A percentile compares a stretch with the other conserved stretches of the same genome.
Evolutionary conservation across 1,284 basidiomycete genomes (phyloP).

Genomic region (Papiliotrema laurentii): DNA sequence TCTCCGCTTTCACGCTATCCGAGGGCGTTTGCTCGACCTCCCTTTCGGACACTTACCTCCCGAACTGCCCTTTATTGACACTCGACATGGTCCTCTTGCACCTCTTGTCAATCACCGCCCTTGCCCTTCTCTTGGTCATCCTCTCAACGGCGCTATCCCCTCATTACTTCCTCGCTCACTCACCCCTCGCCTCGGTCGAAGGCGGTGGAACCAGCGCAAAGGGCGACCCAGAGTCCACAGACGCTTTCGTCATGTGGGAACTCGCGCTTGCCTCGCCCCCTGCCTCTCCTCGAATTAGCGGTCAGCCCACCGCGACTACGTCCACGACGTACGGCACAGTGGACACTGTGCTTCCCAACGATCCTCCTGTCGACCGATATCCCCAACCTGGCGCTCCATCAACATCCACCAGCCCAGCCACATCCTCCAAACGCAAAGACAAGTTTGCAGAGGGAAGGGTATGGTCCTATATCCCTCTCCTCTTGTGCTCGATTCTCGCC

Average conservation of each 20-base stretch:
- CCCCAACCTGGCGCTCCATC: neutral
- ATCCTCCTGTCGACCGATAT: neutral
- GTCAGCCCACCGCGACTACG: neutral
- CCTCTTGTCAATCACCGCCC: slow-evolving; percentile 21
- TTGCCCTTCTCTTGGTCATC: slow-evolving; percentile 30
- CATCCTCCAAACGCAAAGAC: slow-evolving; percentile 12
- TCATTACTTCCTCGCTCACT: slow-evolving; percentile 11
- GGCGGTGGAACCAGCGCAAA: slow-evolving; percentile 4
- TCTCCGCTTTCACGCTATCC: slow-evolving; percentile 31
- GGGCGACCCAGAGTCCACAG: slow-evolving; percentile 6
- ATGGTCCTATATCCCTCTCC: slow-evolving; percentile 21
- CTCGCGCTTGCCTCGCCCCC: slow-evolving; percentile 28
- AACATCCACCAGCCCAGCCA: neutral
- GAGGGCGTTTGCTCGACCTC: slow-evolving; percentile 24
- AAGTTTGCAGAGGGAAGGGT: slow-evolving; percentile 30
- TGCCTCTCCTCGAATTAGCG: slow-evolving; percentile 8
- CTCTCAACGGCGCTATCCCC: slow-evolving; percentile 25
- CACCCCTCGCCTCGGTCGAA: neutral
- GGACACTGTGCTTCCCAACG: neutral
- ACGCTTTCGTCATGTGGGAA: slow-evolving; percentile 40
- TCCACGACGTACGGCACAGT: slow-evolving; percentile 9
- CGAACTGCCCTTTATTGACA: slow-evolving; percentile 31
- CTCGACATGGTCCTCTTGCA: slow-evolving; percentile 36
- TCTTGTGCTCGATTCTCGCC: slow-evolving; percentile 20
- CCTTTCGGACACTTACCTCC: slow-evolving; percentile 15